Evolutionary conservation across 495 filamentous ascomycete species (phyloP).

Genomic region (Astrocystis sublimbata): DNA sequence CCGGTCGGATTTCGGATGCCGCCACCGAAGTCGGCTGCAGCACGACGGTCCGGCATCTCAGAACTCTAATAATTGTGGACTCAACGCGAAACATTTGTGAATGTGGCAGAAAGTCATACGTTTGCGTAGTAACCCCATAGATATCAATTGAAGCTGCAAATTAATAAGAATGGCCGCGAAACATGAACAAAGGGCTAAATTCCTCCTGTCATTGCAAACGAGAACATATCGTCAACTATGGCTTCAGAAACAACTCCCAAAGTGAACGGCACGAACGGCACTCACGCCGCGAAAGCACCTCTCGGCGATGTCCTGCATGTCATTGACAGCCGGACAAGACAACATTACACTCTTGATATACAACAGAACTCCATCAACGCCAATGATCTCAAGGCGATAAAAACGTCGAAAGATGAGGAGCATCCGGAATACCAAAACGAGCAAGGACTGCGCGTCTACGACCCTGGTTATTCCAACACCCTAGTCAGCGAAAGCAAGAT

Average conservation of each 20-base stretch:
- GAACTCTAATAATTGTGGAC: background rate
- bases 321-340: conserved; percentile 11
- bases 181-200: background rate
- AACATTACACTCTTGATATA: conserved; percentile 6
- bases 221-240: background rate
- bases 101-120: background rate
- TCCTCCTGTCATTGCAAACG: background rate
- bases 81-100: background rate
- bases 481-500: conserved; percentile 46
- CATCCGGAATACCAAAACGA: conserved; percentile 12
- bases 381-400: conserved; percentile 47
- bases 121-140: background rate
- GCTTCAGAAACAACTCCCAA: conserved; percentile 4
- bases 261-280: conserved; percentile 9
- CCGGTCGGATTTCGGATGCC: conserved; percentile 14
- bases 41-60: background rate
- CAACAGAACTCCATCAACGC: conserved; percentile 48
- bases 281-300: background rate
- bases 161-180: conserved; percentile 2
- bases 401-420: conserved; percentile 20
- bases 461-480: conserved; percentile 54
- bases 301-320: conserved; percentile 7
- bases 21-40: conserved; percentile 6
- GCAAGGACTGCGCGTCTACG: conserved; percentile 47
- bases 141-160: conserved; percentile 3